Conservation (phyloP, 75 land plant genomes). For the Pseudotsuga menziesii region DNA sequence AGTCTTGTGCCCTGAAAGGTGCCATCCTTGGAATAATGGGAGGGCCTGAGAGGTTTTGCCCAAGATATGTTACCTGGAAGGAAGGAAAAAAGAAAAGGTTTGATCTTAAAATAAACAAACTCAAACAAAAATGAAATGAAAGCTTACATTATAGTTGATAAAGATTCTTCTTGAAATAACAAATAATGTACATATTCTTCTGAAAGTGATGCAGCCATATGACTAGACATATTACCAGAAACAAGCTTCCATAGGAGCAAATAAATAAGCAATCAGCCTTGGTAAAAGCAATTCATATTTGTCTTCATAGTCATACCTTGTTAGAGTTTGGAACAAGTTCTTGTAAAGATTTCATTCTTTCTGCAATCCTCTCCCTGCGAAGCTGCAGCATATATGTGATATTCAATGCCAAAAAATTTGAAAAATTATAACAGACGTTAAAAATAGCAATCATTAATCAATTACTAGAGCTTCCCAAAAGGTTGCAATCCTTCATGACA, state of each 20-base stretch:
- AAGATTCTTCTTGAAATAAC: not conserved
- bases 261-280: not conserved
- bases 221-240: not conserved
- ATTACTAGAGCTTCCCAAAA: not conserved
- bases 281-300: not conserved
- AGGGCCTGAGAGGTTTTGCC: not conserved
- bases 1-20: not conserved
- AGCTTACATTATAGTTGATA: not conserved
- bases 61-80: too few relatives aligned
- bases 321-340: slow-evolving; percentile 96
- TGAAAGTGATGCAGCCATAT: not conserved
- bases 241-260: not conserved
- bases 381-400: slow-evolving; percentile 32
- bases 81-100: not conserved
- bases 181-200: not conserved
- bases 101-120: not conserved
- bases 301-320: slow-evolving; percentile 50
- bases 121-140: not conserved
- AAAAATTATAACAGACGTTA: not conserved
- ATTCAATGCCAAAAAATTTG: not conserved
- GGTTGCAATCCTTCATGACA: not conserved
- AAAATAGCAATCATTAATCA: not conserved
- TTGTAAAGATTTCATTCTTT: slow-evolving; percentile 94
- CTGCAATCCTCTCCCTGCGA: slow-evolving; percentile 92
- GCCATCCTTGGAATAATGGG: not conserved